A percentile compares a stretch with the other conserved stretches of the same genome.
Evolutionary conservation across 2,329 filamentous ascomycete genomes (phyloP).

Genomic region (Ascochyta viciae-villosae): DNA sequence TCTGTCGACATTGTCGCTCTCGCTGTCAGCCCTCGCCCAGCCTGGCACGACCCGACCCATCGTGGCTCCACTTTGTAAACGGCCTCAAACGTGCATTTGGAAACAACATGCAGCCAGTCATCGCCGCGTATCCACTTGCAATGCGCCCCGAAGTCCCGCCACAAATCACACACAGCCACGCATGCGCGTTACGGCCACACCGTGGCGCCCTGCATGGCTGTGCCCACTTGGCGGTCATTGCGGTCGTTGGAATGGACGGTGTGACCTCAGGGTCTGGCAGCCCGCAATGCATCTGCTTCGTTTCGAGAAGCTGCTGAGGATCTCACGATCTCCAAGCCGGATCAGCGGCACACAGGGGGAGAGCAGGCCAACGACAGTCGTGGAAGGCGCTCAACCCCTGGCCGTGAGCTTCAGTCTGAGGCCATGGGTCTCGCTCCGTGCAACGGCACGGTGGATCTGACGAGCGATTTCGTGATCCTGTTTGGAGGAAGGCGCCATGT

Average conservation of each 20-base stretch:
- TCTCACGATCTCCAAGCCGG: constrained; percentile 18
- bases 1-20: not conserved
- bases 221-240: constrained; percentile 18
- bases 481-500: constrained; percentile 3
- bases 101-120: constrained; percentile 13
- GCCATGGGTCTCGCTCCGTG: not conserved
- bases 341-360: constrained; percentile 6
- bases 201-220: constrained; percentile 22
- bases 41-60: constrained; percentile 16
- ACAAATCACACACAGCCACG: constrained; percentile 24
- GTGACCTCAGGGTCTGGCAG: constrained; percentile 14
- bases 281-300: constrained; percentile 8
- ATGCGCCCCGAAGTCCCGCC: constrained; percentile 15
- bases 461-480: constrained; percentile 17
- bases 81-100: constrained; percentile 11
- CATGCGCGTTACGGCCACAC: constrained; percentile 14
- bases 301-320: constrained; percentile 11
- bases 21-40: not conserved
- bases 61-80: constrained; percentile 16
- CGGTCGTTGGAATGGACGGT: constrained; percentile 8
- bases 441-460: constrained; percentile 11
- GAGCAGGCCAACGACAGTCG: constrained; percentile 4
- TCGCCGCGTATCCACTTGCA: constrained; percentile 11
- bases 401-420: constrained; percentile 3
- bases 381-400: not conserved